Evolutionary conservation across 1,139 yeast species (phyloP).

Genomic region (Lodderomyces metapsilosis): DNA sequence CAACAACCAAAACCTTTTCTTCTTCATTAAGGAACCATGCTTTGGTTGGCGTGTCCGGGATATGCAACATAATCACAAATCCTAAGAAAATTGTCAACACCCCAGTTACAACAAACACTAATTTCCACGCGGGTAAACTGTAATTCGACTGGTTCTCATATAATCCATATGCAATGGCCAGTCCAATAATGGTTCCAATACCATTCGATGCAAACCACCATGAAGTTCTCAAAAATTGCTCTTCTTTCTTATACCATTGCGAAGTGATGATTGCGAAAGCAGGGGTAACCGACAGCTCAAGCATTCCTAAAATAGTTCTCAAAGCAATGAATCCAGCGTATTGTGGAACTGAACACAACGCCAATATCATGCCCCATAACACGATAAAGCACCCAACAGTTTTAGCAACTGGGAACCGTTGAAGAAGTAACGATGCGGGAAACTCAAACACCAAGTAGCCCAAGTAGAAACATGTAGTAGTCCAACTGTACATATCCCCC

Average conservation of each 20-base stretch:
- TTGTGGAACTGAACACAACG: constrained; percentile 28
- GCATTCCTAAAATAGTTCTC: constrained; percentile 45
- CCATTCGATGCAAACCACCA: constrained; percentile 35
- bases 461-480: constrained; percentile 55
- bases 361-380: constrained; percentile 30
- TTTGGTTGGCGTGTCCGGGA: constrained; percentile 30
- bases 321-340: constrained; percentile 31
- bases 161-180: constrained; percentile 25
- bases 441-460: constrained; percentile 34
- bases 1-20: constrained; percentile 44
- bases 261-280: constrained; percentile 53
- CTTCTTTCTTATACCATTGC: constrained; percentile 27
- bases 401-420: constrained; percentile 31
- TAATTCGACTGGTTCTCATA: constrained; percentile 16
- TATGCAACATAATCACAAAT: constrained; percentile 19
- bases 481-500: constrained; percentile 55
- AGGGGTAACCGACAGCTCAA: constrained; percentile 56
- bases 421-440: constrained; percentile 43
- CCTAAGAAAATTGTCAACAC: constrained; percentile 28
- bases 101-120: constrained; percentile 32
- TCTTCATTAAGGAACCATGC: constrained; percentile 42
- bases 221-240: constrained; percentile 23
- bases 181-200: constrained; percentile 26
- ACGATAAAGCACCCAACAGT: constrained; percentile 24
- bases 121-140: constrained; percentile 29